Base-by-base conservation (phyloP, 257 asterid genomes). In the Schizonepeta tenuifolia region DNA sequence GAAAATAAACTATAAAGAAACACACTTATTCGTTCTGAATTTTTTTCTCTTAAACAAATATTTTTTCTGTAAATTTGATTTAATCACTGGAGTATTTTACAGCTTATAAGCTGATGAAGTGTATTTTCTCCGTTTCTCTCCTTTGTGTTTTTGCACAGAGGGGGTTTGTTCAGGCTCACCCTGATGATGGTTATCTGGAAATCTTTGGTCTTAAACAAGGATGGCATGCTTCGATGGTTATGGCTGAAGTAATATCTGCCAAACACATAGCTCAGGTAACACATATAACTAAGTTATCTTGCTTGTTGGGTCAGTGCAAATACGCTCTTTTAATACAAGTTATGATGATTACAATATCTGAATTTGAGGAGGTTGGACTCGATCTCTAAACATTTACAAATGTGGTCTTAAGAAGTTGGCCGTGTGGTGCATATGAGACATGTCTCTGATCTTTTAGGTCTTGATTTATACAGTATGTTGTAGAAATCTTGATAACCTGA, bases 191-290 rank as follows among this genome's bases (percentile, higher is more conserved):
- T 54, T 84, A 70, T 40, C 40, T 92, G 65, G 96, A 92, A 82
- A 75, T 89, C 35, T 89, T 92, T 55, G 97, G 96, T 56, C 73
- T 92, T 50, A 92, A 92, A 84, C 97, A 92, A 33, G 97, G 97
- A 72, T 92, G 97, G 97, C 97, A 92, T 79, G 97, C 97, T 75
- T 92, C 97, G 35, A 86, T 92, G 91, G 97, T 92, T 49, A 92
- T 92, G 97, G 93, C 75, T 46, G 96, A 92, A 76, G 81, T 92
- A 28, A 92, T 92, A 61, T 85, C 96, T 24, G 96, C 98, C 64
- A 86, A 85, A 84, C 96, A 92, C 87, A 85, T 92, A 46, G 94
- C 96, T 22, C 97, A 89, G 97, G 97, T 91, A 82, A 65, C 26
- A 26, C 43, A n/a, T 17, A 5, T 31, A 71, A 7, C 41, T 18